Evolutionary conservation across 2,329 filamentous ascomycete species (phyloP).

Genomic region (Tolypocladium ophioglossoides): DNA sequence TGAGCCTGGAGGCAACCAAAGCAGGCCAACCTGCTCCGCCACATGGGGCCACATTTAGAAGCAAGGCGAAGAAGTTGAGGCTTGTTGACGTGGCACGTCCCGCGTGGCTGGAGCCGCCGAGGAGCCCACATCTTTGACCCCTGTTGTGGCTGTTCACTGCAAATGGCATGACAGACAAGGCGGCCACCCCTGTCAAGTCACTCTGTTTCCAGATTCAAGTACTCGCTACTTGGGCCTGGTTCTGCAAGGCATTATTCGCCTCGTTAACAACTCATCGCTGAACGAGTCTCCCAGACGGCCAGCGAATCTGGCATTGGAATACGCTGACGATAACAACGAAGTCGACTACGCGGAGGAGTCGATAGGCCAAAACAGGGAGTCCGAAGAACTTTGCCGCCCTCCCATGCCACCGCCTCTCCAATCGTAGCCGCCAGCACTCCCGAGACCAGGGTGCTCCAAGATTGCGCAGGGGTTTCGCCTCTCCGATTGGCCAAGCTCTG

Average conservation of each 20-base stretch:
- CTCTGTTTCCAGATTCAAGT: slow-evolving; percentile 15
- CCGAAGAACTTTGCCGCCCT: not conserved
- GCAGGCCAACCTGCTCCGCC: slow-evolving; percentile 23
- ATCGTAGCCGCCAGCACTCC: not conserved
- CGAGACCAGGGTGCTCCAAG: too few relatives aligned
- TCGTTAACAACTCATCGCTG: not conserved
- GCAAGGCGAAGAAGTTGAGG: slow-evolving; percentile 19
- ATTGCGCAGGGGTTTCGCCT: not conserved
- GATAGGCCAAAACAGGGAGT: not conserved
- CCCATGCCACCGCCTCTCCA: not conserved
- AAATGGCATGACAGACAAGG: not conserved
- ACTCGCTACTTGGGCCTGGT: slow-evolving; percentile 13
- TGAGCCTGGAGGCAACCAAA: slow-evolving; percentile 7
- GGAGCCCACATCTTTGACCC: slow-evolving; percentile 1
- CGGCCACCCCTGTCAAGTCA: slow-evolving; percentile 15
- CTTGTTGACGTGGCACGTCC: slow-evolving; percentile 34
- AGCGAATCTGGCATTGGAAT: not conserved
- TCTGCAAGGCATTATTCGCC: not conserved
- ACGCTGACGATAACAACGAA: not conserved
- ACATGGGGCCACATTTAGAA: slow-evolving; percentile 14
- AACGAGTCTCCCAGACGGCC: not conserved
- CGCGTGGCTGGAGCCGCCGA: slow-evolving; percentile 20
- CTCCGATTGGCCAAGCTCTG: not conserved
- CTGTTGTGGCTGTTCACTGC: slow-evolving; percentile 8
- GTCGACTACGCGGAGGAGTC: not conserved